Evolutionary conservation across 352 stramenopile genomes (phyloP), one percentile per base, ranked within the genome.

Genomic region (Phytophthora nicotianae): DNA sequence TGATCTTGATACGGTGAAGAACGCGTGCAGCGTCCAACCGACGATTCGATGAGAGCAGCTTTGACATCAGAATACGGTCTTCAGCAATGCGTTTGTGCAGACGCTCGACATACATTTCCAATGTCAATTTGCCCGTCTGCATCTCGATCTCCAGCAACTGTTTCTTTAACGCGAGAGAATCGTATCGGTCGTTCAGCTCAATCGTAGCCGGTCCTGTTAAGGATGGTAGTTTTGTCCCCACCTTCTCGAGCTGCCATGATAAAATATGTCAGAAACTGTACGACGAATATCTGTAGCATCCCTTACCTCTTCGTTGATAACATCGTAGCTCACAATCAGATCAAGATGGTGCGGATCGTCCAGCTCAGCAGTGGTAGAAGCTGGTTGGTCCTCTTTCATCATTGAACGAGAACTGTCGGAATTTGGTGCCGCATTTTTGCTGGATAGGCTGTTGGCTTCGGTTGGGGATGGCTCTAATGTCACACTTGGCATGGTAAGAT

Each of bases 121-220:
- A 58, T 27, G 81, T 94, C 37, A 94, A 50, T 50, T 87, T 92
- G 9, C 82, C 86, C 1, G 81, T 88, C 50, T 94, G 72, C 78
- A 94, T 94, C 6, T 90, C 83, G 42, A 93, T 91, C 54, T 94
- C 86, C 16, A 94, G 59, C 17, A 93, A 58, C 62, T 94, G 86
- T 52, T 89, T 91, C 55, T 94, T 94, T 24, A 93, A 52, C 11
- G 71, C 68, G 3, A 94, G 64, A 37, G 81, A 87, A 56, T 94
- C 86, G 13, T 78, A 72, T 21, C 83, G 83, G 59, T 93, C 83
- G 5, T 33, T 61, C 33, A 72, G 70, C 20, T 89, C 81, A 1
- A 65, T 45, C 7, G 79, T 71, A 16, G 50, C 16, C 5, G 57
- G 32, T 8, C 75, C 82, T 16, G 68, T 54, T 21, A 90, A 45